Evolutionary conservation across 257 asterid species (phyloP).

Genomic region (Euphrasia confusa): DNA sequence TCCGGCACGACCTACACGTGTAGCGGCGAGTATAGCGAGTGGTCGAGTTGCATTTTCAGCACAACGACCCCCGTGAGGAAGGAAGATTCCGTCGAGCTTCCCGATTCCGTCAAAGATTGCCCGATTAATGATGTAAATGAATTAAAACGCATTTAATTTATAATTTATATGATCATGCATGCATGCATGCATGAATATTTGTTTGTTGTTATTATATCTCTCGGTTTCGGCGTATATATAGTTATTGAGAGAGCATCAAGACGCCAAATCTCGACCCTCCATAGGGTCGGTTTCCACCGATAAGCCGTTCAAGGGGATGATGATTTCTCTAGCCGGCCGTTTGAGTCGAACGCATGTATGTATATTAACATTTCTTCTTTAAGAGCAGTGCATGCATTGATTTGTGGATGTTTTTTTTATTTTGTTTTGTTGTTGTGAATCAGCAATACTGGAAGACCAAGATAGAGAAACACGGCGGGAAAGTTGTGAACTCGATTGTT

Average conservation of each 20-base stretch:
- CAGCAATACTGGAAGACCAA: slow-evolving; percentile 80
- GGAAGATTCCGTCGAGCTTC: slow-evolving; percentile 49
- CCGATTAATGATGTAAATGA: slow-evolving; percentile 48
- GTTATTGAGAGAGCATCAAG: slow-evolving; percentile 49
- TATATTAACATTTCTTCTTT: background rate
- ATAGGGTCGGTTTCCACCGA: slow-evolving; percentile 21
- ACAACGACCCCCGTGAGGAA: slow-evolving; percentile 59
- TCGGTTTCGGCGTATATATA: too few species aligned
- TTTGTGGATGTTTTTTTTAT: background rate
- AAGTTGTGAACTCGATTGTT: slow-evolving; percentile 57
- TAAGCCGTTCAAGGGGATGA: slow-evolving; percentile 59
- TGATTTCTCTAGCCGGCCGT: slow-evolving; percentile 74
- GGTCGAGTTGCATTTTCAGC: slow-evolving; percentile 65
- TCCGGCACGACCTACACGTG: slow-evolving; percentile 36
- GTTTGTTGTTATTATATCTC: too few species aligned
- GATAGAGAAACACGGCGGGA: slow-evolving; percentile 77
- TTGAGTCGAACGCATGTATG: slow-evolving; percentile 59
- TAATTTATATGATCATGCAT: too few species aligned
- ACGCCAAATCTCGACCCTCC: slow-evolving; percentile 32
- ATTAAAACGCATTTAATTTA: too few species aligned
- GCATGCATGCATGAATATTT: too few species aligned
- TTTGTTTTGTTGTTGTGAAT: background rate
- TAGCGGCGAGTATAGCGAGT: slow-evolving; percentile 54
- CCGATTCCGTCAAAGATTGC: slow-evolving; percentile 50
- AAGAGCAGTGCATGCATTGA: background rate